Percentiles rank a stretch among this genome's conserved stretches.
Conservation (phyloP, 2,329 filamentous ascomycete genomes). For the Claviceps digitariae region DNA sequence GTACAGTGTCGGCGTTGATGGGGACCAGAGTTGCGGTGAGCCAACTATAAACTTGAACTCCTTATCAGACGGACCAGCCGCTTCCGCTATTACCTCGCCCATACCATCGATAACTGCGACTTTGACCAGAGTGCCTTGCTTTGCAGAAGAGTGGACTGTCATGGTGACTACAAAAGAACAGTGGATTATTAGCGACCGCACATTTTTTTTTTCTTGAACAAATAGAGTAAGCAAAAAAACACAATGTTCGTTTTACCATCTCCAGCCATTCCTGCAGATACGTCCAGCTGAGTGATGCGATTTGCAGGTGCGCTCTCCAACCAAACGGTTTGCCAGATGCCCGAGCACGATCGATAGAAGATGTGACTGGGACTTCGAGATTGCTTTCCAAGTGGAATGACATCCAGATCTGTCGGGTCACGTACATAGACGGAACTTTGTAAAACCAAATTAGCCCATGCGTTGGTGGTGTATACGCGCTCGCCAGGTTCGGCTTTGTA, state of each 20-base stretch:
- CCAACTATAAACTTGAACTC: slow-evolving; percentile 41
- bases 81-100: slow-evolving; percentile 28
- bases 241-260: slow-evolving; percentile 22
- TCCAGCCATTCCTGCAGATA: slow-evolving; percentile 43
- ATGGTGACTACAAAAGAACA: slow-evolving; percentile 32
- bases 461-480: too few relatives aligned
- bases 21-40: slow-evolving; percentile 50
- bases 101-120: slow-evolving; percentile 22
- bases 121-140: slow-evolving; percentile 20
- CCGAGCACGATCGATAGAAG: slow-evolving; percentile 59
- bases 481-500: not conserved
- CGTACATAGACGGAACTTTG: slow-evolving; percentile 48
- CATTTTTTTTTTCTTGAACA: too few relatives aligned
- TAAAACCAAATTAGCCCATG: not conserved
- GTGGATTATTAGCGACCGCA: not conserved
- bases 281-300: slow-evolving; percentile 44
- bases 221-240: not conserved
- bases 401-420: slow-evolving; percentile 49
- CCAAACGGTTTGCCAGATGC: slow-evolving; percentile 66
- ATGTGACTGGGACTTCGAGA: slow-evolving; percentile 44
- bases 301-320: slow-evolving; percentile 46
- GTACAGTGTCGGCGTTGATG: slow-evolving; percentile 48
- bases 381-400: slow-evolving; percentile 56
- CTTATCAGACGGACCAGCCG: slow-evolving; percentile 30
- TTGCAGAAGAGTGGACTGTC: slow-evolving; percentile 34